phyloP scores from a whole-genome alignment of 1,139 yeast species.

The Suzukiozyma palmioleophila region DNA sequence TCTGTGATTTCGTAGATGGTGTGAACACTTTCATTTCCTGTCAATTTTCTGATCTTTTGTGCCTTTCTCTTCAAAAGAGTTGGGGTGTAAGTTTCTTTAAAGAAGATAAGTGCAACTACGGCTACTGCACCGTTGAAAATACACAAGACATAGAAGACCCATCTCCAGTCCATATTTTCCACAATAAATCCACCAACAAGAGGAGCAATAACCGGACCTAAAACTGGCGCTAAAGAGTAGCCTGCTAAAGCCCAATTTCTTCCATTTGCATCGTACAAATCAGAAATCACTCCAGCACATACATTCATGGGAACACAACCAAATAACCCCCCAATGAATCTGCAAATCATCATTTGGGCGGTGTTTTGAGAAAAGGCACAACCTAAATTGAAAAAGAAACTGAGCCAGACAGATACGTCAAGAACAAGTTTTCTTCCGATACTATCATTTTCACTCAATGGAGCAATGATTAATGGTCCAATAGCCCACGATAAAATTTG shows the following conservation, averaged over 20 bases:
- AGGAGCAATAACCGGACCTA: slow-evolving; percentile 65
- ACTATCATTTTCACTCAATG: slow-evolving; percentile 40
- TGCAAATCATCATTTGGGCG: slow-evolving; percentile 34
- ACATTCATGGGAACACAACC: slow-evolving; percentile 43
- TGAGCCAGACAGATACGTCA: slow-evolving; percentile 34
- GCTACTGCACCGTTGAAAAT: slow-evolving; percentile 41
- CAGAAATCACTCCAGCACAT: slow-evolving; percentile 41
- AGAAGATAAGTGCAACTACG: slow-evolving; percentile 29
- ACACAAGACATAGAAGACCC: slow-evolving; percentile 41
- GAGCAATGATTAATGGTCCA: slow-evolving; percentile 43
- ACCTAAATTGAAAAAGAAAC: slow-evolving; percentile 34
- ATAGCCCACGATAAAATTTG: slow-evolving; percentile 46
- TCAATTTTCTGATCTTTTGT: slow-evolving; percentile 23
- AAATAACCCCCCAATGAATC: slow-evolving; percentile 38
- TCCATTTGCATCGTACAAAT: slow-evolving; percentile 33
- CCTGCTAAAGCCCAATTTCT: slow-evolving; percentile 41
- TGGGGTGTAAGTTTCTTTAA: slow-evolving; percentile 40
- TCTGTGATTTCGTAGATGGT: slow-evolving; percentile 42
- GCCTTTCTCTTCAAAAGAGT: slow-evolving; percentile 33
- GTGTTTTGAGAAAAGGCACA: slow-evolving; percentile 39
- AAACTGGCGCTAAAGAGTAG: slow-evolving; percentile 37
- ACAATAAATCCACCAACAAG: slow-evolving; percentile 55
- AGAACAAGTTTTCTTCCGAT: slow-evolving; percentile 40
- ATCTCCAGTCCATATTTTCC: slow-evolving; percentile 39
- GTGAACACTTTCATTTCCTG: slow-evolving; percentile 37